Base-by-base conservation (phyloP, 257 asterid species). In the Dorcoceras hygrometricum region DNA sequence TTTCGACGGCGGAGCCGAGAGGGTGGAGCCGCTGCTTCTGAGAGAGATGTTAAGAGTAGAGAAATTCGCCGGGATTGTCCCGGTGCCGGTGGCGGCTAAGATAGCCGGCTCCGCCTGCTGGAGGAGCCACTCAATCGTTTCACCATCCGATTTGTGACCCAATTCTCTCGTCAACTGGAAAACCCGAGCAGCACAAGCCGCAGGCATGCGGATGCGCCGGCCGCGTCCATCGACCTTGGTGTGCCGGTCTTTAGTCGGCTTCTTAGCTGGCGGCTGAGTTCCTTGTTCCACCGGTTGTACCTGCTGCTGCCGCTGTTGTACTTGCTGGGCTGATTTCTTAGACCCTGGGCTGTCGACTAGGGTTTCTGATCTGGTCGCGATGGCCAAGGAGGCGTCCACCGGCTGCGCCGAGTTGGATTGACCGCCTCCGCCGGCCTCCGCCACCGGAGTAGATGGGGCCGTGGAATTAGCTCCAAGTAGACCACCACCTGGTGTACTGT, bases 1-100 rank as follows among this genome's bases (percentile, higher is more conserved):
- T 63, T 76, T 78, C 0, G 86, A 73, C 7, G 84, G 82, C 2
- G 82, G 84, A 69, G 82, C 86, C 4, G 80, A 78, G 2, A 73
- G 58, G 5, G 78, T 76, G 14, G 83, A 70, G 72, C 84, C 80
- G 65, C 81, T 78, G 74, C 81, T 78, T 1, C 83, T 73, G 50
- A 71, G 73, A n/a, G 86, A 76, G 48, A 78, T 73, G 62, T 78
- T 81, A 0, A 78, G 81, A 2, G 67, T 36, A 10, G 67, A 62
- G 28, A 32, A 62, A 22, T 34, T 34, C 3, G 27, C 67, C 24
- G 67, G 55, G 20, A 62, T 62, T 14, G 55, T 62, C 9, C 67
- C 67, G 2, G 66, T 61, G 10, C 67, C 50, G 55, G 67, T 22
- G 23, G 48, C 53, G 26, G 54, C 67, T 9, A 62, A 12, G 28